Evolutionary conservation across 768 basidiomycete species (phyloP).

Genomic region (Suillus subaureus): DNA sequence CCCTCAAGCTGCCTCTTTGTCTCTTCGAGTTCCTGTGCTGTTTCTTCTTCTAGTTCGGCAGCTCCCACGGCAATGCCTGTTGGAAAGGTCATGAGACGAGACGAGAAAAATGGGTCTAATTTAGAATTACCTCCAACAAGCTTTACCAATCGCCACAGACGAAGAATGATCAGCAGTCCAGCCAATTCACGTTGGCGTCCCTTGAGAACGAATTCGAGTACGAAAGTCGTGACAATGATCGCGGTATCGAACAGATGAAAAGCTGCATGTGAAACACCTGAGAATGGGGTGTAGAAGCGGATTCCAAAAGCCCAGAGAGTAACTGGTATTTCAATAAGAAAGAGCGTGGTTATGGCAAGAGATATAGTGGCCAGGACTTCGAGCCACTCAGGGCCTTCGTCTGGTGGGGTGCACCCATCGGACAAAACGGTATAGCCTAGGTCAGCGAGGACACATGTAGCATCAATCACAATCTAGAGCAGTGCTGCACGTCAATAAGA

Average conservation of each 20-base stretch:
- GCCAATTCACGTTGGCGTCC: slow-evolving; percentile 74
- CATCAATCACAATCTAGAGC: slow-evolving; percentile 62
- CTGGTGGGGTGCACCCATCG: slow-evolving; percentile 46
- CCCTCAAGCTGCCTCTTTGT: slow-evolving; percentile 51
- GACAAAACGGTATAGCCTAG: slow-evolving; percentile 68
- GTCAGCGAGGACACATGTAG: slow-evolving; percentile 70
- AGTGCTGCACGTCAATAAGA: slow-evolving; percentile 12
- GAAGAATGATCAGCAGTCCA: slow-evolving; percentile 68
- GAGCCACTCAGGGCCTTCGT: slow-evolving; percentile 61
- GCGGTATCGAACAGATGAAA: slow-evolving; percentile 77
- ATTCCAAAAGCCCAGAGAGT: slow-evolving; percentile 66
- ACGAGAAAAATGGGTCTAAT: neutral
- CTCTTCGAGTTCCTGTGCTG: slow-evolving; percentile 48
- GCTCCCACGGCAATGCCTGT: slow-evolving; percentile 77
- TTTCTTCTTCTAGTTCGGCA: slow-evolving; percentile 66
- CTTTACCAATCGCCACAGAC: slow-evolving; percentile 82
- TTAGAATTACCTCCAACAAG: slow-evolving; percentile 55
- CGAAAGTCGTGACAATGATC: slow-evolving; percentile 73
- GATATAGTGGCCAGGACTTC: slow-evolving; percentile 63
- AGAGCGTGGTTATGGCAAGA: slow-evolving; percentile 67
- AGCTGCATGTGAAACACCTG: slow-evolving; percentile 50
- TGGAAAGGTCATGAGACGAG: slow-evolving; percentile 8
- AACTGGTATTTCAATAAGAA: slow-evolving; percentile 78
- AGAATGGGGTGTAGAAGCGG: slow-evolving; percentile 64
- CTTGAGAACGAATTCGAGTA: slow-evolving; percentile 67